Percentiles rank a stretch among this genome's conserved stretches.
These are phyloP conservation scores for Syzygium syzygioides DNA, from an alignment of 441 rosid species.

Conservation along the genomic window DNA sequence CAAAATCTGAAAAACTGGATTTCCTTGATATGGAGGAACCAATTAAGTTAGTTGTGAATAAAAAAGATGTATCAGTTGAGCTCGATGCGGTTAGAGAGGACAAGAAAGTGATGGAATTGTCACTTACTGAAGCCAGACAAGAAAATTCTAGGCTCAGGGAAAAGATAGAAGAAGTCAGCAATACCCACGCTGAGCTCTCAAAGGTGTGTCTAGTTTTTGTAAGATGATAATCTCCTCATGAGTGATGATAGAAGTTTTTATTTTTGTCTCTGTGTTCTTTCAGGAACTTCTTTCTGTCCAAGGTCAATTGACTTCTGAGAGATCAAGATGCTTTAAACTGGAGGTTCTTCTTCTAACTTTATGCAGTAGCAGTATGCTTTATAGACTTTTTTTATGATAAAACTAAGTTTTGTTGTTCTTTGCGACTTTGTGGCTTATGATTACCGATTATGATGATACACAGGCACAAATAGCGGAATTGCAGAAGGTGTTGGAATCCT, in stretches of 20 bases:
- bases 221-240: not conserved
- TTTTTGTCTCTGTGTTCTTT: slow-evolving; percentile 2
- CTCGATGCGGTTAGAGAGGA: slow-evolving; percentile 64
- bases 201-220: slow-evolving; percentile 34
- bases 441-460: not conserved
- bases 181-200: slow-evolving; percentile 62
- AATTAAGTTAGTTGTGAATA: slow-evolving; percentile 31
- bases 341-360: slow-evolving; percentile 43
- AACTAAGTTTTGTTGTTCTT: not conserved
- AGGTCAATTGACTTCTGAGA: slow-evolving; percentile 82
- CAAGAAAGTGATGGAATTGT: slow-evolving; percentile 47
- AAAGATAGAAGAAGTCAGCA: slow-evolving; percentile 65
- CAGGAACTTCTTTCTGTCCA: slow-evolving; percentile 55
- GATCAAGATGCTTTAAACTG: slow-evolving; percentile 95
- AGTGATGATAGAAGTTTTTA: not conserved
- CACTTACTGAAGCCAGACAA: slow-evolving; percentile 45
- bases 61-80: slow-evolving; percentile 33
- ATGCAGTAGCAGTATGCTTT: not conserved
- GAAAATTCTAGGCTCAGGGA: slow-evolving; percentile 60
- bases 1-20: slow-evolving; percentile 79
- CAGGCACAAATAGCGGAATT: slow-evolving; percentile 92
- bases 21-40: slow-evolving; percentile 32
- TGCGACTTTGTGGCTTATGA: not conserved
- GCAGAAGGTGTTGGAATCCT: slow-evolving; percentile 74
- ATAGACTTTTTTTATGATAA: not conserved